These are phyloP conservation scores for Tetrapyrgos nigripes DNA, from an alignment of 1,284 basidiomycete genomes.

Conservation along the genomic window DNA sequence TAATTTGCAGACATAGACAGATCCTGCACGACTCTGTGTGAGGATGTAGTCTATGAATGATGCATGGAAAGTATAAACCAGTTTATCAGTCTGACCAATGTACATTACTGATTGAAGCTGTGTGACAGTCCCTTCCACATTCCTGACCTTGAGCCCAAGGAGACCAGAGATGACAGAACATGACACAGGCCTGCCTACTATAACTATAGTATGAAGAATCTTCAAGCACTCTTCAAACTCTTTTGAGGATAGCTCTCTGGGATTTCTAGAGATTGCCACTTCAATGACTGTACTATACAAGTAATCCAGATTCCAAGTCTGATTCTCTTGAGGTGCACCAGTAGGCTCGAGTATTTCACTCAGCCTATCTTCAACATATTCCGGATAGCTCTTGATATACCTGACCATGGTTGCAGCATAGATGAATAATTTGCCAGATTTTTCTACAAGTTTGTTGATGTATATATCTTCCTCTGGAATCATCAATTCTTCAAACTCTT, in stretches of 20 bases:
- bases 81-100: background rate
- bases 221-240: background rate
- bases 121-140: background rate
- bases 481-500: background rate
- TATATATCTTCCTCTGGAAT: background rate
- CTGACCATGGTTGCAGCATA: conserved; percentile 1
- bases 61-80: background rate
- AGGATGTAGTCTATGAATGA: conserved; percentile 1
- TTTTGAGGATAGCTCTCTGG: background rate
- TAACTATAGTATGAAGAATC: background rate
- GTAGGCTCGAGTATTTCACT: background rate
- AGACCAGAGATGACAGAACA: background rate
- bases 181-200: background rate
- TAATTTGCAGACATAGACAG: background rate
- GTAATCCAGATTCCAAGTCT: background rate
- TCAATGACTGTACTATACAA: background rate
- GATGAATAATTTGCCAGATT: conserved; percentile 3
- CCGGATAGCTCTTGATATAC: background rate
- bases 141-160: background rate
- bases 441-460: background rate
- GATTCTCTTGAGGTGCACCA: background rate
- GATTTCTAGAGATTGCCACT: background rate
- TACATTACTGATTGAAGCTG: background rate
- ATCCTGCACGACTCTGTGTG: background rate
- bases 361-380: background rate